Base-by-base conservation (phyloP, 768 basidiomycete genomes). In the Piloderma croceum region DNA sequence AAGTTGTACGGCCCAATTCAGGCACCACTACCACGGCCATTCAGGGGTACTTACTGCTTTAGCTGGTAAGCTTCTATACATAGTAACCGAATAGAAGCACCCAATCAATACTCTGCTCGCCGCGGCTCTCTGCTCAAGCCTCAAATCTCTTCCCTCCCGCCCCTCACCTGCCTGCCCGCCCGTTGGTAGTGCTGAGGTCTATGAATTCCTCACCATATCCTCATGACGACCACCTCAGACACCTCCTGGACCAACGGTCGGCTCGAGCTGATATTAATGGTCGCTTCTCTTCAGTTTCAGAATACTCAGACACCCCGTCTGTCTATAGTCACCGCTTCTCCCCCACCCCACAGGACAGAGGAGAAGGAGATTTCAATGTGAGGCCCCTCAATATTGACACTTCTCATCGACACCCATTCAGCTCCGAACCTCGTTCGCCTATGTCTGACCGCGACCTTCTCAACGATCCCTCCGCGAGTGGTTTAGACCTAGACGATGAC, bases 291-390 rank as follows among this genome's bases (percentile, higher is more conserved):
- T 69, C 79, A 40, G 56, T 73, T 51, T 72, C 81, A 18, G 71
- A 81, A 48, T 70, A 69, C 39, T 69, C 76, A 31, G 81, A 85
- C 60, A 74, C 82, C 39, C 81, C 81, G 49, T 85, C 83, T 36
- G 64, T 83, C 48, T 84, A 86, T 57, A 81, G 74, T 56, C 74
- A 67, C 47, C 70, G 74, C 56, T 76, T 76, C 56, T 79, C 80
- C 24, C 77, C 80, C 20, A 64, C 60, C 40, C 60, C 66, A 23
- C 44, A 47, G 24, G 63, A 69, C 48, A 54, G 50, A 33, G 54
- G 57, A 31, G 57, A 62, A 31, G 46, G 47, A 41, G 54, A 54
- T 27, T 47, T 53, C 38, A 54, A 55, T 43, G 39, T 58, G 31
- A 44, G 49, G 24, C 47, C 56, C 9, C 58, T 61, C 52, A 47